Evolutionary conservation across 257 asterid species (phyloP), one percentile per base, ranked within the genome.

Genomic region (Cynanchum wilfordii): DNA sequence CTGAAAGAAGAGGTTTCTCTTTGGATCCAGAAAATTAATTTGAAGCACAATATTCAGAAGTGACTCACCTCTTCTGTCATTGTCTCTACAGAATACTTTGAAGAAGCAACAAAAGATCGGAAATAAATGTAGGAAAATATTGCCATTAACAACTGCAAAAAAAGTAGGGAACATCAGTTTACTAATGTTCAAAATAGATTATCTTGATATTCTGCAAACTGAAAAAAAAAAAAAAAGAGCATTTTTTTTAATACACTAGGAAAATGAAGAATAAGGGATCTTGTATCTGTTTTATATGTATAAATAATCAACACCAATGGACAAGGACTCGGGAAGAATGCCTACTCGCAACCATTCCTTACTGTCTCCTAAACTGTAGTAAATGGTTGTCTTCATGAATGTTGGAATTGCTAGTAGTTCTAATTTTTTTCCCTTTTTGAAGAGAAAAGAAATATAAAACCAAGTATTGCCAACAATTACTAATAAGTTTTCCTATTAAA

Each of bases 61-160:
- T 38, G 17, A 67, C 83, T 40, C 17, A 85, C 95, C 90, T 89
- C 92, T 73, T 85, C 89, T 81, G 85, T 73, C 70, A 89, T 85
- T 81, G 76, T 77, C 76, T 89, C 91, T 1, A 86, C 83, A 17
- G 87, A 79, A 78, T 75, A 76, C 15, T 74, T 79, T 70, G 79
- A 86, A 65, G 89, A 78, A 64, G 77, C 78, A 42, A 84, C 79
- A 55, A 89, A 89, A 22, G 92, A 89, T 70, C 85, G 90, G 60
- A 80, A 84, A 55, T 89, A 89, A 54, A 89, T 87, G 78, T 87
- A 89, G 36, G 86, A 82, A 82, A 86, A 89, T 77, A 89, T 78
- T 27, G 90, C 95, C 90, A 86, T 87, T 79, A 89, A 90, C 95
- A 89, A 85, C 91, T 88, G 87, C 76, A 69, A 19, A 44, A 29